phyloP scores from a whole-genome alignment of 73 alveolate genomes.

The Paraurostyla sp. region DNA sequence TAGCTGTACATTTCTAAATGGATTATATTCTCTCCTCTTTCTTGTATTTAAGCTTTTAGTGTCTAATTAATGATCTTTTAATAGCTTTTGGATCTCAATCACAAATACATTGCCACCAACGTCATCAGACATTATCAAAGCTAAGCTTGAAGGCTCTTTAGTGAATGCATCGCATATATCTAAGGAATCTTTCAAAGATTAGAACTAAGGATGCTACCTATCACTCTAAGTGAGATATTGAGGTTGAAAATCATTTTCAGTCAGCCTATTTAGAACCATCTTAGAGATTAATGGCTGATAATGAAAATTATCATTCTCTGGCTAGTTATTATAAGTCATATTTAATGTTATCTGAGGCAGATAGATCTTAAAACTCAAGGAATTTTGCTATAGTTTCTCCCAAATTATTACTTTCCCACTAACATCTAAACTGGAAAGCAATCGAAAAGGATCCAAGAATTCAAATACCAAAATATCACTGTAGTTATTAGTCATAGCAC shows the following conservation, averaged over 20 bases:
- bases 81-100: slow-evolving; percentile 9
- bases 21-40: slow-evolving; percentile 24
- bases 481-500: slow-evolving; percentile 54
- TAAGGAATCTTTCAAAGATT: not conserved
- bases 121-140: slow-evolving; percentile 5
- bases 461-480: slow-evolving; percentile 55
- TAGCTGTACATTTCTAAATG: not conserved
- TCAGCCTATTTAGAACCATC: not conserved
- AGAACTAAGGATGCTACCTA: slow-evolving; percentile 4
- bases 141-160: not conserved
- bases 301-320: too few species aligned
- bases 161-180: not conserved
- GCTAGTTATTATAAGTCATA: not conserved
- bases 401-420: slow-evolving; percentile 38
- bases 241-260: not conserved
- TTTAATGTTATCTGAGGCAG: not conserved
- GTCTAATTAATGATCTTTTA: not conserved
- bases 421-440: slow-evolving; percentile 47
- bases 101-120: slow-evolving; percentile 18
- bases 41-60: slow-evolving; percentile 6
- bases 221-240: not conserved
- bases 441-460: slow-evolving; percentile 64
- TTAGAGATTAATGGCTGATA: not conserved
- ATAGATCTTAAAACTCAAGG: slow-evolving; percentile 9
- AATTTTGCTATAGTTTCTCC: slow-evolving; percentile 12